These are phyloP conservation scores for Leccinellum albellum DNA, from an alignment of 768 basidiomycete species.

Conservation along the genomic window DNA sequence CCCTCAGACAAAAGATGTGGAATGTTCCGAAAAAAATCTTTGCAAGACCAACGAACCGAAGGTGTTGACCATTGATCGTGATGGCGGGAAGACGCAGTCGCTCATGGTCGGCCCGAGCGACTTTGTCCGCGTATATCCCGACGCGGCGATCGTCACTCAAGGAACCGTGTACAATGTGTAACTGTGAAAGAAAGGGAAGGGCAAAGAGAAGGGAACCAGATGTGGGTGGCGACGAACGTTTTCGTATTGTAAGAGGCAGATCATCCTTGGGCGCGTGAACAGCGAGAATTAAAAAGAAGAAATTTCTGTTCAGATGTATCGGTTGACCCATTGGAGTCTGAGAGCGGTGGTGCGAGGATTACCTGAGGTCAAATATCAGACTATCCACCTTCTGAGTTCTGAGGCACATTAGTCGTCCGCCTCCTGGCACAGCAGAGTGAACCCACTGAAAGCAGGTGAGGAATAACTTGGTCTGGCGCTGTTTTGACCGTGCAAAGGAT, in stretches of 20 bases:
- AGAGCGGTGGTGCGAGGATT: not conserved
- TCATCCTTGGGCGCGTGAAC: not conserved
- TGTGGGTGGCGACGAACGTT: not conserved
- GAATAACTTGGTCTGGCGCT: not conserved
- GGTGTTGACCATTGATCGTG: slow-evolving; percentile 4
- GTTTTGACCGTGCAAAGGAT: not conserved
- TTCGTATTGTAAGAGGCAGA: not conserved
- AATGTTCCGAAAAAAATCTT: not conserved
- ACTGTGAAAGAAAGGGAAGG: not conserved
- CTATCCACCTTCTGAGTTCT: not conserved
- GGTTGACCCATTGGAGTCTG: not conserved
- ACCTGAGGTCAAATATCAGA: not conserved
- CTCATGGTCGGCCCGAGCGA: slow-evolving; percentile 12
- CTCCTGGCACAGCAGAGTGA: not conserved
- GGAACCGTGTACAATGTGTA: slow-evolving; percentile 1
- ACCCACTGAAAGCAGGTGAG: not conserved
- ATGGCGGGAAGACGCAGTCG: slow-evolving; percentile 8
- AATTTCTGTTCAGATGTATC: not conserved
- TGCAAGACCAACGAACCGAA: slow-evolving; percentile 9
- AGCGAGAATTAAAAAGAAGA: not conserved
- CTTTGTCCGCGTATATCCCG: slow-evolving; percentile 10
- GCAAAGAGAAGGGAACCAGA: not conserved
- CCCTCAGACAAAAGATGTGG: not conserved
- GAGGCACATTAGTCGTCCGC: not conserved
- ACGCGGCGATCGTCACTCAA: slow-evolving; percentile 11